phyloP scores from a whole-genome alignment of 225 moss, liverwort and hornwort genomes.

The Antitrichia curtipendula region DNA sequence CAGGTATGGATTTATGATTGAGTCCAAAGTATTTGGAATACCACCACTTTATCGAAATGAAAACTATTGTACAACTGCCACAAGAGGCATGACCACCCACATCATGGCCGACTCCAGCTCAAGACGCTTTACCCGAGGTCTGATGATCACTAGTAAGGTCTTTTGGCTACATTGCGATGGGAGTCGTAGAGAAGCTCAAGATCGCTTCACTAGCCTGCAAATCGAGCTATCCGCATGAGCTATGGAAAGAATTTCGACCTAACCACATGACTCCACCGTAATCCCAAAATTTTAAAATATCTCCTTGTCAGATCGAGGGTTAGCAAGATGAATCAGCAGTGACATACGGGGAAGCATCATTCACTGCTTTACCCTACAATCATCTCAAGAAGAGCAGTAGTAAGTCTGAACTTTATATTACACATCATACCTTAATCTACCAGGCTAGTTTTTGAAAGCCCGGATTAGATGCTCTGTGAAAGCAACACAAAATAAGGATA shows the following conservation, averaged over 20 bases:
- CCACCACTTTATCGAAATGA: not conserved
- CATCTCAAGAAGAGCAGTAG: too few species aligned
- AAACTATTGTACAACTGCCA: not conserved
- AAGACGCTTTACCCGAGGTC: not conserved
- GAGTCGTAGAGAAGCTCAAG: not conserved
- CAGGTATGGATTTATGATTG: not conserved
- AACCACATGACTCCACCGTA: not conserved
- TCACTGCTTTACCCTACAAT: too few species aligned
- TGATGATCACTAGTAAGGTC: not conserved
- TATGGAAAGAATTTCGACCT: not conserved
- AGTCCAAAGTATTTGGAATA: not conserved
- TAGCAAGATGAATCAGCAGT: not conserved
- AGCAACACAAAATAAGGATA: too few species aligned
- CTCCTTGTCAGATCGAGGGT: not conserved
- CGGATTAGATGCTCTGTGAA: too few species aligned
- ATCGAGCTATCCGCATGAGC: not conserved
- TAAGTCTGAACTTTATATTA: too few species aligned
- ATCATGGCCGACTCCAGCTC: not conserved
- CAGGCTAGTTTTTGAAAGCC: too few species aligned
- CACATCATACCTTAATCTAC: too few species aligned
- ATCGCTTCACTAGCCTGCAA: not conserved
- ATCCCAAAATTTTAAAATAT: not conserved
- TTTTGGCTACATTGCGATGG: not conserved
- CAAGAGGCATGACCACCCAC: not conserved
- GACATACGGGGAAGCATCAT: too few species aligned